Base-by-base conservation (phyloP, 148 eudicot species). In the Chenopodium album region DNA sequence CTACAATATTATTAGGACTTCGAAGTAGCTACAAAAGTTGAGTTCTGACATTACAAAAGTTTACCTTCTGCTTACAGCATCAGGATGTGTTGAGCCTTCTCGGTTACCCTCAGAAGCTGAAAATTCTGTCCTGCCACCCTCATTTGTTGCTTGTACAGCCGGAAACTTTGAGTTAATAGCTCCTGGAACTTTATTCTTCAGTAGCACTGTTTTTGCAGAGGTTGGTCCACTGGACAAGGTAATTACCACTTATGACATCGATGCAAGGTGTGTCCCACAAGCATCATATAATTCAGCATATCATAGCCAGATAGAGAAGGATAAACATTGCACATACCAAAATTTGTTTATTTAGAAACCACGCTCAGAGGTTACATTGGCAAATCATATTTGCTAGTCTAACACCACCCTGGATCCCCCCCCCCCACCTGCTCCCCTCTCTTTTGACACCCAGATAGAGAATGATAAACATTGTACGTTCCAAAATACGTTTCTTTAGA, bases 171-270 rank as follows among this genome's bases (percentile, higher is more conserved):
- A 88, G 84, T 79, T 70, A 48, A 70, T 77, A 31, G 73, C 70
- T 71, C 63, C 75, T 70, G 82, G 78, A 66, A 69, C 85, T 78
- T 79, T 85, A 84, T 82, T 72, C 76, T 78, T 80, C 60, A 60
- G 76, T 78, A 78, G 34, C 29, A 31, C 69, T 80, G 80, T 62
- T 62, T 84, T 83, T 77, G 68, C 86, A 81, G 54, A 79, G 68
- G 80, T 81, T 72, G 83, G 71, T 77, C 82, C 85, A 78, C 94
- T 93, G 92, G 81, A 88, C 82, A 78, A 82, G 37, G 73, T 69
- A 80, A 80, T 2, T 44, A 73, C 68, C 26, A 44, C 54, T 69
- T 69, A 12, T 46, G 52, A 28, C 12, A 63, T 22, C 54, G 81
- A 67, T 74, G 19, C 54, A 2, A 12, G 4, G 64, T 46, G 70